phyloP scores from a whole-genome alignment of 2,329 filamentous ascomycete species.

The Chaetomiaceae sp. region DNA sequence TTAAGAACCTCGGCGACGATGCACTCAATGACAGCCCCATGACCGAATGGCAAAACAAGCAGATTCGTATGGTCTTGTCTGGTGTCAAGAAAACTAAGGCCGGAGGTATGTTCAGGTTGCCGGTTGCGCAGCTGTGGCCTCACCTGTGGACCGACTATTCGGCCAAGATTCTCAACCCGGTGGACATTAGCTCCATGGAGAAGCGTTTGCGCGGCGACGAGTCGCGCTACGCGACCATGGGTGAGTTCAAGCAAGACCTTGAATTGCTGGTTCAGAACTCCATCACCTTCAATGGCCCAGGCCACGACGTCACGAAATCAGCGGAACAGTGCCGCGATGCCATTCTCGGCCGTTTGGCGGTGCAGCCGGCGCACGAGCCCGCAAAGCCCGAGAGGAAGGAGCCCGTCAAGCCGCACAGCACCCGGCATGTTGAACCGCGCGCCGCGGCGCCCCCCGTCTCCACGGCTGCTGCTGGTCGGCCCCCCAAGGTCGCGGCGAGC shows the following conservation, averaged over 20 bases:
- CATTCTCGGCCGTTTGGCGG: constrained; percentile 41
- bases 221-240: constrained; percentile 56
- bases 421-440: constrained; percentile 41
- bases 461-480: constrained; percentile 28
- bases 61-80: constrained; percentile 59
- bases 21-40: constrained; percentile 45
- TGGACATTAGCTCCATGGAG: constrained; percentile 82
- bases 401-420: constrained; percentile 38
- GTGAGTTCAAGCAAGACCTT: constrained; percentile 68
- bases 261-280: constrained; percentile 74
- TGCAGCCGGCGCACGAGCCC: constrained; percentile 47
- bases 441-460: constrained; percentile 18
- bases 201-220: constrained; percentile 63
- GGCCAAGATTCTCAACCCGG: constrained; percentile 64
- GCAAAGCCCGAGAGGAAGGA: constrained; percentile 57
- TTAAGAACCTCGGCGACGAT: constrained; percentile 37
- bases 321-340: constrained; percentile 51
- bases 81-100: constrained; percentile 82
- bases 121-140: constrained; percentile 73
- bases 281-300: constrained; percentile 71
- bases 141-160: constrained; percentile 67
- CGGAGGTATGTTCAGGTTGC: constrained; percentile 66
- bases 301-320: constrained; percentile 63
- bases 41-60: constrained; percentile 53
- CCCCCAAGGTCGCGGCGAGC: constrained; percentile 20